Evolutionary conservation across 345 rosid species (phyloP).

Genomic region (Nasturtium officinale): DNA sequence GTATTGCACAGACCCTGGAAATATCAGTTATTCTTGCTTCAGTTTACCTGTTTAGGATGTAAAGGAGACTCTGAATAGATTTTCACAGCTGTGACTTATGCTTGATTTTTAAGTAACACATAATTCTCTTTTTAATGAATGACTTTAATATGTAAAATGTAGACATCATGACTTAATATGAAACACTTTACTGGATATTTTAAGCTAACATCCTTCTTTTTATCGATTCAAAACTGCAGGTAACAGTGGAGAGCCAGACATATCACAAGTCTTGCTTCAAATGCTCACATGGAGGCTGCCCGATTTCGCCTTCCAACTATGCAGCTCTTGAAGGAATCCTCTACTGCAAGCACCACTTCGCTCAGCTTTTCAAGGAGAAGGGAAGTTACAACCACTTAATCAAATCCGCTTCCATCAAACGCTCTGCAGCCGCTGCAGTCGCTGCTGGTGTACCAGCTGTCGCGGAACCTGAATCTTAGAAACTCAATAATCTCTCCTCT

Average conservation of each 20-base stretch:
- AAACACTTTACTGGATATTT: background rate
- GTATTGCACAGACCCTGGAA: no score
- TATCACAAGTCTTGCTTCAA: slow-evolving; percentile 92
- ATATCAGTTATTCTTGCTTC: no score
- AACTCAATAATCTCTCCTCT: slow-evolving; percentile 24
- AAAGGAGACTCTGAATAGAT: no score
- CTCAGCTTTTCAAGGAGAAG: slow-evolving; percentile 89
- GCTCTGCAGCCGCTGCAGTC: slow-evolving; percentile 66
- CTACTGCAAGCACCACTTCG: slow-evolving; percentile 89
- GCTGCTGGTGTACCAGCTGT: slow-evolving; percentile 58
- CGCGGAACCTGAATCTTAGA: slow-evolving; percentile 46
- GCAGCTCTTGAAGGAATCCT: slow-evolving; percentile 78
- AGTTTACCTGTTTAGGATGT: no score
- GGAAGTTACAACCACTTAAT: slow-evolving; percentile 96
- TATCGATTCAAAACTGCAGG: slow-evolving; percentile 41
- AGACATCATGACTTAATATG: background rate
- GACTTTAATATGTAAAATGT: background rate
- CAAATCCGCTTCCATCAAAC: slow-evolving; percentile 84
- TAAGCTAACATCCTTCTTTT: background rate
- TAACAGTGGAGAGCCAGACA: slow-evolving; percentile 80
- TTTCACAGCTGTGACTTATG: background rate
- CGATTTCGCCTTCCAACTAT: slow-evolving; percentile 69
- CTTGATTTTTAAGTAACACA: slow-evolving; percentile 1
- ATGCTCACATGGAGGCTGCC: slow-evolving; percentile 80
- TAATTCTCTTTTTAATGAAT: background rate